Base-by-base conservation (phyloP, 2,329 filamentous ascomycete genomes). In the Sclerotinia minor region DNA sequence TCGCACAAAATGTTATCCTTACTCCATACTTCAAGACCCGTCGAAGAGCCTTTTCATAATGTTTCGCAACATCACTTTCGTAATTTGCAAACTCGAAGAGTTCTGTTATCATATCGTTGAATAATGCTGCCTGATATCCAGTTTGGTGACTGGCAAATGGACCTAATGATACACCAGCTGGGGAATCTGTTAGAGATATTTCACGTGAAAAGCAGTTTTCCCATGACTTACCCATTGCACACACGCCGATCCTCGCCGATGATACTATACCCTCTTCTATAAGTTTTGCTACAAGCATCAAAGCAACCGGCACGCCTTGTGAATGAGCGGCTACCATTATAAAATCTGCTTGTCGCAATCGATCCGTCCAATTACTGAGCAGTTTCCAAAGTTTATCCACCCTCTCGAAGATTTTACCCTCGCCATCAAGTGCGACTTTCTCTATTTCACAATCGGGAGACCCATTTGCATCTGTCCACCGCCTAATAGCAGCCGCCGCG, bases 341-440 rank as follows among this genome's bases (percentile, higher is more conserved):
- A 70, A 98, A 89, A 78, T 99, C 95, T 0, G 95, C 94, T 65
- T 85, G 86, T 64, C 92, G 88, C 44, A 99, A 90, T 71, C 94
- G 89, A 49, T 97, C 92, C 71, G 97, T 92, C 92, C 93, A 97
- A 78, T 97, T 97, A 38, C 97, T 83, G 67, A 99, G 83, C 13
- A 98, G 83, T 78, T 94, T 96, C 95, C 95, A 99, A 8, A 99
- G 81, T 50, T 96, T 91, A 69, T 96, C 91, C 1, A 98, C 92
- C 8, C 95, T 86, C 71, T 98, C 94, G 3, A 86, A 86, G 58
- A 99, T 95, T 77, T 92, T 92, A 32, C 95, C 95, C 79, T 99
- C 95, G 29, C 94, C 94, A 79, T 99, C 95, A 0, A 99, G 84
- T 0, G 94, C 92, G 19, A 98, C 91, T 77, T 96, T 97, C 76